Evolutionary conservation across 768 basidiomycete species (phyloP).

Genomic region (Pleurotus eryngii): DNA sequence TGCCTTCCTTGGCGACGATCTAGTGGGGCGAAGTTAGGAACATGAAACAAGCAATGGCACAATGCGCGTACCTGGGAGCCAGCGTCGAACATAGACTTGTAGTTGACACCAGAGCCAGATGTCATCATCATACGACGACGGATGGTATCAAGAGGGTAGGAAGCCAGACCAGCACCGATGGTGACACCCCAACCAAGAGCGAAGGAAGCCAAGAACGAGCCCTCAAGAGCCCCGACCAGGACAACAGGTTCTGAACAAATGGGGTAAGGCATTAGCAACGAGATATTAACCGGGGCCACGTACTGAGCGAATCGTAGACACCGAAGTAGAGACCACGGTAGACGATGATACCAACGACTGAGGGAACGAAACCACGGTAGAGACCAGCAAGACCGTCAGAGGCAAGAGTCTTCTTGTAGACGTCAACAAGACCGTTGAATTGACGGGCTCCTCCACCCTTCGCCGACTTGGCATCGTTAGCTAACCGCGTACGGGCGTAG

Average conservation of each 20-base stretch:
- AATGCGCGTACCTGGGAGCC: conserved; percentile 57
- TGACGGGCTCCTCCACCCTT: conserved; percentile 91
- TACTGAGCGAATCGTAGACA: conserved; percentile 92
- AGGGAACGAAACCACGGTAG: conserved; percentile 99
- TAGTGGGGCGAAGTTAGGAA: conserved; percentile 6
- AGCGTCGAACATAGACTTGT: conserved; percentile 99
- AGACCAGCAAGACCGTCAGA: conserved; percentile 98
- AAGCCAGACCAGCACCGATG: conserved; percentile 98
- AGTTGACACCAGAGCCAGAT: conserved; percentile 91
- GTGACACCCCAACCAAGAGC: conserved; percentile 98
- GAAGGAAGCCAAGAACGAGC: conserved; percentile 97
- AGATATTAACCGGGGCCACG: conserved; percentile 26
- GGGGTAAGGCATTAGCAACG: conserved; percentile 19
- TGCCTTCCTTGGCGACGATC: conserved; percentile 94
- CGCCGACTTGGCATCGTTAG: conserved; percentile 95
- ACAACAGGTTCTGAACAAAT: conserved; percentile 81
- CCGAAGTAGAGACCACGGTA: conserved; percentile 99
- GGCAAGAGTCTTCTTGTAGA: conserved; percentile 96
- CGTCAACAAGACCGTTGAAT: conserved; percentile 98
- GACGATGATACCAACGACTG: conserved; percentile 98
- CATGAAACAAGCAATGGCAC: not conserved
- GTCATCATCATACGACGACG: conserved; percentile 99
- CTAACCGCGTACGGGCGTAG: conserved; percentile 98
- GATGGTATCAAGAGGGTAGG: conserved; percentile 91
- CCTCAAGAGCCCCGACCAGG: conserved; percentile 91